Conservation (phyloP, 2,329 filamentous ascomycete species). For the Fusarium sublunatum region DNA sequence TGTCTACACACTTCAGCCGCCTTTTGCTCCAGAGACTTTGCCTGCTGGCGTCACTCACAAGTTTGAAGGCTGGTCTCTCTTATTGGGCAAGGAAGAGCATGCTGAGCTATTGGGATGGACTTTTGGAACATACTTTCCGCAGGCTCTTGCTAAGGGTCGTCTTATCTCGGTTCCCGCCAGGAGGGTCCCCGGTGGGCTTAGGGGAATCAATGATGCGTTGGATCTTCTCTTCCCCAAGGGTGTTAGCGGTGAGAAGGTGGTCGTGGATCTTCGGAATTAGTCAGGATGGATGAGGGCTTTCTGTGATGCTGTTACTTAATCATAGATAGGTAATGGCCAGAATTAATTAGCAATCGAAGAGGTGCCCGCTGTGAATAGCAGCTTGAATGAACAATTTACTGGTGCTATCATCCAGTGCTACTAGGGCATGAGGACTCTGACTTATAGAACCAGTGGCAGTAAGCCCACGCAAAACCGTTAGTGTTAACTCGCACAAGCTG, state of each 20-base stretch:
- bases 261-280: conserved; percentile 27
- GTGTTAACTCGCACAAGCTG: no score
- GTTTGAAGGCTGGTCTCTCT: conserved; percentile 38
- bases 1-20: conserved; percentile 33
- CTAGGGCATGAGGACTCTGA: no score
- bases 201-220: conserved; percentile 29
- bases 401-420: no score
- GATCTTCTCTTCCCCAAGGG: conserved; percentile 25
- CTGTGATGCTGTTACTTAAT: neutral
- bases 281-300: no score
- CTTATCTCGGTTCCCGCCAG: conserved; percentile 22
- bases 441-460: no score
- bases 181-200: conserved; percentile 29
- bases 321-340: neutral
- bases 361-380: neutral
- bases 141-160: conserved; percentile 18
- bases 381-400: neutral
- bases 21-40: conserved; percentile 25
- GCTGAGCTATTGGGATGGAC: conserved; percentile 27
- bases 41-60: conserved; percentile 25
- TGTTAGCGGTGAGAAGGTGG: conserved; percentile 36
- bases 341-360: no score
- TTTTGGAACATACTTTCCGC: conserved; percentile 30
- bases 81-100: conserved; percentile 33
- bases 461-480: no score